phyloP scores from a whole-genome alignment of 352 stramenopile genomes.

The Pythium scleroteichum region DNA sequence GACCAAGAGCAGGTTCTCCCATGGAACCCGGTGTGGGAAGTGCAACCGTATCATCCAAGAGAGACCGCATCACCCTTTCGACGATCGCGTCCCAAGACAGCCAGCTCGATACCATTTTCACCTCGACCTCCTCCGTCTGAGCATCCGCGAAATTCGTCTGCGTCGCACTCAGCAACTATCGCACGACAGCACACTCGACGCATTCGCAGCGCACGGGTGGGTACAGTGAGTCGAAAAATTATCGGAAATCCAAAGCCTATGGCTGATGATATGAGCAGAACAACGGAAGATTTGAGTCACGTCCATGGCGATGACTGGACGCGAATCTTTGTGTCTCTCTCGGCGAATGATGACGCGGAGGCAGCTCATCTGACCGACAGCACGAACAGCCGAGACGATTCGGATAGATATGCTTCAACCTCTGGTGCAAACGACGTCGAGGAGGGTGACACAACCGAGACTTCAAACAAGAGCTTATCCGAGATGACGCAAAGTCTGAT shows the following conservation, averaged over 20 bases:
- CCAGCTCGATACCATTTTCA: not conserved
- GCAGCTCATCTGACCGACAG: too few species aligned
- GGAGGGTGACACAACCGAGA: too few species aligned
- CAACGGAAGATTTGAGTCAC: not conserved
- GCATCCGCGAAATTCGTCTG: not conserved
- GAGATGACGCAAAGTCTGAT: too few species aligned
- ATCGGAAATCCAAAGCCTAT: too few species aligned
- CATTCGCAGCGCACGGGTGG: conserved; percentile 2
- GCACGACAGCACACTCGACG: conserved; percentile 3
- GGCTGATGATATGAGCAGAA: not conserved
- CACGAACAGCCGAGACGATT: too few species aligned
- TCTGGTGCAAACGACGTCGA: too few species aligned
- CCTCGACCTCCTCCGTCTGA: not conserved
- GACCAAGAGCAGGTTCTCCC: conserved; percentile 24
- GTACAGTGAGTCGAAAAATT: too few species aligned
- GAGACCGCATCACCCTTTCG: not conserved
- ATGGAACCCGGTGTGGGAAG: conserved; percentile 33
- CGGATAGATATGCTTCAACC: too few species aligned
- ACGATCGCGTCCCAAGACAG: conserved; percentile 6
- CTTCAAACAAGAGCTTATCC: too few species aligned
- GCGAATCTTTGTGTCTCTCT: too few species aligned
- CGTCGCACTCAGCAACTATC: not conserved
- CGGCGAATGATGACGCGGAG: too few species aligned
- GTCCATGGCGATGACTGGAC: too few species aligned
- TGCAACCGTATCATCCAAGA: not conserved